Evolutionary conservation across 2,329 filamentous ascomycete genomes (phyloP).

Genomic region (Amauroascus verrucosus): DNA sequence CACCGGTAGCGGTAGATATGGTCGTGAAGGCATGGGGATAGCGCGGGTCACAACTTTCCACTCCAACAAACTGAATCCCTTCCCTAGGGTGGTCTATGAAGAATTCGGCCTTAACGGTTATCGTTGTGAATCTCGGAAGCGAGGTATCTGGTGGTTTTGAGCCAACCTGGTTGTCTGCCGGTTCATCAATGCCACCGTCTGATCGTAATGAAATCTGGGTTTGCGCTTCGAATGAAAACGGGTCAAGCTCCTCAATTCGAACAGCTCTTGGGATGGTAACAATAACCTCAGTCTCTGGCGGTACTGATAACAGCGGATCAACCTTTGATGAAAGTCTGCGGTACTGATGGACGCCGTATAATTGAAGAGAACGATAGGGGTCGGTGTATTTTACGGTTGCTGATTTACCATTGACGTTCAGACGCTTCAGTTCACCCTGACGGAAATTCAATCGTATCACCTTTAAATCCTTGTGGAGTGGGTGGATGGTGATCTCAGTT

Average conservation of each 20-base stretch:
- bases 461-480: slow-evolving; percentile 46
- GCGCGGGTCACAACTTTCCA: slow-evolving; percentile 65
- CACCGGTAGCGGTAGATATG: slow-evolving; percentile 65
- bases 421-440: slow-evolving; percentile 48
- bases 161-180: slow-evolving; percentile 29
- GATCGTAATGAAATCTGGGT: slow-evolving; percentile 36
- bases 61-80: slow-evolving; percentile 82
- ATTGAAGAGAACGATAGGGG: slow-evolving; percentile 40
- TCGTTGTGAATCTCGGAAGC: slow-evolving; percentile 45
- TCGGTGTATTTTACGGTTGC: slow-evolving; percentile 33
- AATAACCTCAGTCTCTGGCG: slow-evolving; percentile 47
- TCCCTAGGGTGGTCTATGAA: slow-evolving; percentile 65
- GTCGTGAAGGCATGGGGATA: slow-evolving; percentile 90
- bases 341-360: slow-evolving; percentile 58
- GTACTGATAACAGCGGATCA: slow-evolving; percentile 46
- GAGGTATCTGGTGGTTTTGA: slow-evolving; percentile 30
- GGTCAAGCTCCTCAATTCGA: slow-evolving; percentile 52
- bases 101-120: slow-evolving; percentile 66
- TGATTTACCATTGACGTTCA: slow-evolving; percentile 39
- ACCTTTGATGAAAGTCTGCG: slow-evolving; percentile 62
- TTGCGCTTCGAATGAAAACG: slow-evolving; percentile 41
- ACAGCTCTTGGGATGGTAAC: slow-evolving; percentile 52
- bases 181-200: slow-evolving; percentile 27
- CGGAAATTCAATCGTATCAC: slow-evolving; percentile 51
- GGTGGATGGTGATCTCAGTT: slow-evolving; percentile 70